Conservation (phyloP, 257 asterid species). For the Eustoma russellianum region DNA sequence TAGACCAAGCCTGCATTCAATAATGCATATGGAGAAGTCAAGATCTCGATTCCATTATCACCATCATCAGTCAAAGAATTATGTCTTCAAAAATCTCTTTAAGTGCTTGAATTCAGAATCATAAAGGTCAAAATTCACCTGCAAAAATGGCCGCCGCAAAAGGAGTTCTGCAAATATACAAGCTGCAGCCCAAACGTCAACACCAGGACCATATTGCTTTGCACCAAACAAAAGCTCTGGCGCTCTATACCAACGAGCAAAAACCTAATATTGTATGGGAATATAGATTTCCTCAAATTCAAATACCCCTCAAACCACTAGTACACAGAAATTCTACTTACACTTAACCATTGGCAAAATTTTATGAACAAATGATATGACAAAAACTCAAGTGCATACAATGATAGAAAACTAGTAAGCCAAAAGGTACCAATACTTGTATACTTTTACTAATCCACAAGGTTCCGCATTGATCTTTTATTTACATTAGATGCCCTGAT, state of each 20-base stretch:
- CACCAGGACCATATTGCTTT: conserved; percentile 97
- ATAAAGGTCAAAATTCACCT: conserved; percentile 37
- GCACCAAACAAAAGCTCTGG: conserved; percentile 98
- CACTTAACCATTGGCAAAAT: too few species aligned
- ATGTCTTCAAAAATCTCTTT: not conserved
- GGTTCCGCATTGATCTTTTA: too few species aligned
- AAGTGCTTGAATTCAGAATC: not conserved
- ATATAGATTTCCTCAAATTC: too few species aligned
- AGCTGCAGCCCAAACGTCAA: conserved; percentile 99
- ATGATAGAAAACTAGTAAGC: too few species aligned
- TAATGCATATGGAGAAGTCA: not conserved
- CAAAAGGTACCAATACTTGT: too few species aligned
- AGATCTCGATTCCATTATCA: not conserved
- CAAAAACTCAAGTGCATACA: too few species aligned
- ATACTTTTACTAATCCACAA: too few species aligned
- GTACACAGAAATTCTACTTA: too few species aligned
- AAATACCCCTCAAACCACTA: too few species aligned
- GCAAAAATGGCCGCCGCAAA: conserved; percentile 83
- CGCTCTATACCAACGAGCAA: conserved; percentile 98
- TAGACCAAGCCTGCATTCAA: too few species aligned
- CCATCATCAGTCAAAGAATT: not conserved
- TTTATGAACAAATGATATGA: not conserved
- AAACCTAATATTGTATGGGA: conserved; percentile 48
- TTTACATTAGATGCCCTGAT: too few species aligned
- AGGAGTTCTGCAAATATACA: conserved; percentile 97